phyloP scores from a whole-genome alignment of 169 alveolate genomes.

The Cryptosporidium canis region DNA sequence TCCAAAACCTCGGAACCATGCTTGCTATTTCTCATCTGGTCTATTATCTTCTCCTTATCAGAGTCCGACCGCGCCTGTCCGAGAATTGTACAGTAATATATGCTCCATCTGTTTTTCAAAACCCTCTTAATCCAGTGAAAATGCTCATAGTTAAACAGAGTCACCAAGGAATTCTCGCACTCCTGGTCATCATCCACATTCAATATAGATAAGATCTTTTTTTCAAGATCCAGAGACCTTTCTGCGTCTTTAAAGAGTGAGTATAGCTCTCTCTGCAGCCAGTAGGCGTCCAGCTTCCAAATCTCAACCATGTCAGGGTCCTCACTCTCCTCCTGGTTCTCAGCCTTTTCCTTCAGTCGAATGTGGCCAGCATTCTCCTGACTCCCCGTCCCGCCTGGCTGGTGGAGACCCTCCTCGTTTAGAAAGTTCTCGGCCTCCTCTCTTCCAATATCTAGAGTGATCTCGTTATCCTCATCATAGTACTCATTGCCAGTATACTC shows the following conservation, averaged over 20 bases:
- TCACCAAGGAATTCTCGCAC: conserved; percentile 91
- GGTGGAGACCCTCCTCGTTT: conserved; percentile 14
- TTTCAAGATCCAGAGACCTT: conserved; percentile 88
- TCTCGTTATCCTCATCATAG: conserved; percentile 21
- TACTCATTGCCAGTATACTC: conserved; percentile 54
- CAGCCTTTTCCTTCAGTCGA: conserved; percentile 71
- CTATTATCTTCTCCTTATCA: conserved; percentile 84
- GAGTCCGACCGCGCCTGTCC: conserved; percentile 94
- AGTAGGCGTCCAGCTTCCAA: conserved; percentile 91
- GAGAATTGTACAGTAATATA: conserved; percentile 90
- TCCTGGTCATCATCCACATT: conserved; percentile 89
- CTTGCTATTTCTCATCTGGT: conserved; percentile 78
- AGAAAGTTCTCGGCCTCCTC: conserved; percentile 72
- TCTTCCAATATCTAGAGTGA: conserved; percentile 72
- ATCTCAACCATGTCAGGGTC: conserved; percentile 74
- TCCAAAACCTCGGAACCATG: conserved; percentile 71
- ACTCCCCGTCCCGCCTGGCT: conserved; percentile 73
- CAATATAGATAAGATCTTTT: conserved; percentile 84
- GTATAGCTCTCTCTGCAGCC: conserved; percentile 94
- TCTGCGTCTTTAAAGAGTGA: conserved; percentile 84
- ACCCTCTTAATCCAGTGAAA: conserved; percentile 90
- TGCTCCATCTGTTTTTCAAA: conserved; percentile 87
- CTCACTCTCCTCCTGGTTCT: conserved; percentile 13
- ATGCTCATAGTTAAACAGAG: conserved; percentile 90
- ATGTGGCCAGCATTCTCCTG: conserved; percentile 81